These are phyloP conservation scores for Globisporangium spiculum DNA, from an alignment of 352 stramenopile species.

Conservation along the genomic window DNA sequence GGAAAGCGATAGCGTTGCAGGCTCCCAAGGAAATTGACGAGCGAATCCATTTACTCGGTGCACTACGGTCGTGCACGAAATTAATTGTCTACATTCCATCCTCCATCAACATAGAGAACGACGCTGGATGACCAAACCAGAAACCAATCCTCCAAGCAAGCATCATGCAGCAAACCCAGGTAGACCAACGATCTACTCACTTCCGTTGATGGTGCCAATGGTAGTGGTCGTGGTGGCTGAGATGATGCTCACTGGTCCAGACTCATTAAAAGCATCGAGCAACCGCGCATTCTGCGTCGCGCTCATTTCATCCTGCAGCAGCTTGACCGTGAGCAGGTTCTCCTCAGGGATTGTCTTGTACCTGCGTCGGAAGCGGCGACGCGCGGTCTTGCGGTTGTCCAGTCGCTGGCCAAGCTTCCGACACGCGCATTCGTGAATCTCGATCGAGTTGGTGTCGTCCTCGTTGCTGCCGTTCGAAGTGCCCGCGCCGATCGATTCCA, in stretches of 20 bases:
- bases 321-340: conserved; percentile 33
- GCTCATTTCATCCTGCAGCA: conserved; percentile 23
- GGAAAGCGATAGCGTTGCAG: too few species aligned
- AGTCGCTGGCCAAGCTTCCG: conserved; percentile 30
- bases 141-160: neutral
- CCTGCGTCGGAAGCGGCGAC: conserved; percentile 30
- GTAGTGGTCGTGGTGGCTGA: neutral
- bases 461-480: conserved; percentile 4
- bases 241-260: neutral
- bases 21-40: too few species aligned
- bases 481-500: neutral
- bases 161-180: too few species aligned
- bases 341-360: conserved; percentile 28
- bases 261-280: conserved; percentile 8
- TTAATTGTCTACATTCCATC: neutral
- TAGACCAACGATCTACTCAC: neutral
- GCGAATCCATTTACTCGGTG: neutral
- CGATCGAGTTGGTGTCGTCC: neutral
- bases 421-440: conserved; percentile 23
- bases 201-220: neutral
- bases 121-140: neutral
- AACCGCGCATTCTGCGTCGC: conserved; percentile 5
- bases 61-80: neutral
- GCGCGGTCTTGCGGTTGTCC: conserved; percentile 21
- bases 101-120: neutral